These are phyloP conservation scores for Lasiodiplodia citricola DNA, from an alignment of 2,329 filamentous ascomycete species.

Conservation along the genomic window DNA sequence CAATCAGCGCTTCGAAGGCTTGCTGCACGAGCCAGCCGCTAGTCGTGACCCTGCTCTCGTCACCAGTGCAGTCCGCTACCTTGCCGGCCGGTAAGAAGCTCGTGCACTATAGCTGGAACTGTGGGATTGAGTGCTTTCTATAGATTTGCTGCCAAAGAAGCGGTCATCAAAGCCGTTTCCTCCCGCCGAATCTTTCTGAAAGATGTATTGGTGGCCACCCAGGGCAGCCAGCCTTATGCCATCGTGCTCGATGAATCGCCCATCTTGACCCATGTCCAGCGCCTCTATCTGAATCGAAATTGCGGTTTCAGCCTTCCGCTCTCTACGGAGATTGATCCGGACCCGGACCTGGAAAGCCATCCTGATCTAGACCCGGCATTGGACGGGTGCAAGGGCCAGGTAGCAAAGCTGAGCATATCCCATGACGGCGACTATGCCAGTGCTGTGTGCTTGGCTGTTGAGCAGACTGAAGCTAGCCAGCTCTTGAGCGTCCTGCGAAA, in stretches of 20 bases:
- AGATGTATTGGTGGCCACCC: constrained; percentile 3
- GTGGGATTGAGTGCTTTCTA: not conserved
- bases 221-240: constrained; percentile 17
- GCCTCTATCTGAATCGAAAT: constrained; percentile 37
- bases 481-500: not conserved
- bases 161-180: constrained; percentile 50
- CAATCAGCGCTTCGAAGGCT: not conserved
- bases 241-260: constrained; percentile 30
- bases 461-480: not conserved
- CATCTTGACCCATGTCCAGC: constrained; percentile 25
- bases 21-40: constrained; percentile 3
- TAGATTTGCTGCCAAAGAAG: constrained; percentile 59
- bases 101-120: not conserved
- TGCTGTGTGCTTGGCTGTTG: constrained; percentile 52
- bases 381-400: constrained; percentile 47
- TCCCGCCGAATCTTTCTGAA: not conserved
- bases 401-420: constrained; percentile 78
- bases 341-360: not conserved
- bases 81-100: constrained; percentile 43
- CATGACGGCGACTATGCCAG: constrained; percentile 86
- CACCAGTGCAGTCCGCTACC: constrained; percentile 29
- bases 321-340: not conserved
- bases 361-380: constrained; percentile 18
- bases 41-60: not conserved
- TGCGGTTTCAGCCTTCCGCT: not conserved